phyloP scores from a whole-genome alignment of 768 basidiomycete genomes.

The Boletellus sp. region DNA sequence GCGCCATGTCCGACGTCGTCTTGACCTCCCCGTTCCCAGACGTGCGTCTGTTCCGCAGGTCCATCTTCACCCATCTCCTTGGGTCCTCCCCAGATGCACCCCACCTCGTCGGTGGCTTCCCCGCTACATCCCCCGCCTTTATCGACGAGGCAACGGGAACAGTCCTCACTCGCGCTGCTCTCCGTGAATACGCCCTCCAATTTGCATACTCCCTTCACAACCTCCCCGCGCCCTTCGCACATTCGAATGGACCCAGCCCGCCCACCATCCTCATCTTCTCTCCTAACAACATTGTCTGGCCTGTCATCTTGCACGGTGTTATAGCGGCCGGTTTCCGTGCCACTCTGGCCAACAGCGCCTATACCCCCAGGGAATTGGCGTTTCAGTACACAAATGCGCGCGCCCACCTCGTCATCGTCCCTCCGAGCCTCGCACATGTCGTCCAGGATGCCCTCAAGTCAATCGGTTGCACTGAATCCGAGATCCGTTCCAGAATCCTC shows the following conservation, averaged over 20 bases:
- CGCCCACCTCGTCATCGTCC: conserved; percentile 60
- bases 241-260: conserved; percentile 42
- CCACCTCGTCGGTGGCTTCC: conserved; percentile 39
- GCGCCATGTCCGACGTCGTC: conserved; percentile 16
- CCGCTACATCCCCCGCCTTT: conserved; percentile 49
- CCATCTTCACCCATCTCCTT: conserved; percentile 32
- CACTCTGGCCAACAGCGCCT: conserved; percentile 72
- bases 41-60: conserved; percentile 22
- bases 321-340: conserved; percentile 65
- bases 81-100: conserved; percentile 17
- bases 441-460: conserved; percentile 55
- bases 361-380: conserved; percentile 62
- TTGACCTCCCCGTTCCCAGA: conserved; percentile 20
- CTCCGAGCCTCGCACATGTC: conserved; percentile 56
- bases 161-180: conserved; percentile 51
- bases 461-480: conserved; percentile 42
- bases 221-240: conserved; percentile 43
- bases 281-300: conserved; percentile 61
- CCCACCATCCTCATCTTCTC: conserved; percentile 60
- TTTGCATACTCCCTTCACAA: conserved; percentile 56
- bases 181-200: conserved; percentile 50
- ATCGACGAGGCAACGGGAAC: conserved; percentile 62
- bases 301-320: conserved; percentile 41
- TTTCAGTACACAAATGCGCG: conserved; percentile 69
- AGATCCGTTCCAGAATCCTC: conserved; percentile 53